Evolutionary conservation across 1,284 basidiomycete genomes (phyloP), one percentile per base, ranked within the genome.

Genomic region (Exsudoporus floridanus): DNA sequence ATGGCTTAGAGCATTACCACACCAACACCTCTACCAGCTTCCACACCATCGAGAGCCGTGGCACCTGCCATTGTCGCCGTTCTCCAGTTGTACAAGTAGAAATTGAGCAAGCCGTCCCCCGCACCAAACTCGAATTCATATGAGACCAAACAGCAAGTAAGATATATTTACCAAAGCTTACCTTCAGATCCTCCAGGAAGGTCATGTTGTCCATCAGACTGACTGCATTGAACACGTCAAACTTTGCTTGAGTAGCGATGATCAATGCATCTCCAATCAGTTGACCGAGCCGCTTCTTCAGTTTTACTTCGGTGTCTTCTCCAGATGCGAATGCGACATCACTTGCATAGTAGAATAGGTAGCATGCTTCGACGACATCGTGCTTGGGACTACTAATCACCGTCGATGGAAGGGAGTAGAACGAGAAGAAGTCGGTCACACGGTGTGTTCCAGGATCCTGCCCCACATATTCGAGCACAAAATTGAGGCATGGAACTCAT

Each of bases 221-320:
- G 54, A 99, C 74, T 1, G 92, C 92, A 71, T 99, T 99, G 72
- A 99, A 86, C 9, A 99, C 97, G 69, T 99, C 97, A 65, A 99
- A 98, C 44, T 84, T 83, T 42, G 88, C 84, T 70, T 90, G 78
- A 58, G 88, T 82, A 0, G 95, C 94, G 43, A 94, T 74, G 58
- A 91, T 76, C 52, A 98, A 70, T 3, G 90, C 83, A 69, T 96
- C 94, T 13, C 79, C 76, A 31, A 95, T 77, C 49, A 99, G 76
- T 7, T 78, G 77, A 52, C 83, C 77, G 54, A 99, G 73, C 27
- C 95, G 81, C 54, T 78, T 76, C 69, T 88, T 89, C 49, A 98
- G 71, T 25, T 70, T 73, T 14, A 75, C 78, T 52, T 83, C 82
- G 27, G 80, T 77, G 53, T 89, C 86, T 19, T 80, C 75, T 5